Evolutionary conservation across 805 yeast species (phyloP), one percentile per base, ranked within the genome.

Genomic region (Jamesozyma gamospora): DNA sequence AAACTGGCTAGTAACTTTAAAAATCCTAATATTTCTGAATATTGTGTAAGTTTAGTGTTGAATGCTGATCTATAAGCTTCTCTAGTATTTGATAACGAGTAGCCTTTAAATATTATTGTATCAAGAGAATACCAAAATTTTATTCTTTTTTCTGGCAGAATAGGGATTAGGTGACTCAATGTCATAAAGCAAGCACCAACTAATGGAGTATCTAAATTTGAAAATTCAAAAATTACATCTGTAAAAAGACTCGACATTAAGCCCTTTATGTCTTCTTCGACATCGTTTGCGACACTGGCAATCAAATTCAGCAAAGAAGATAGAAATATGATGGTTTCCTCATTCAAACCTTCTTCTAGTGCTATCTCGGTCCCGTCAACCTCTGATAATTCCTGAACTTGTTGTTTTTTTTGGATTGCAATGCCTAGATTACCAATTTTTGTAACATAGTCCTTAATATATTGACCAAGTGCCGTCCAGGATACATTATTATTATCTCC

Each of bases 261-360:
- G 7, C 31, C 34, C 40, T 52, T 60, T 4, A 51, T 41, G 9
- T 49, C 51, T 30, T 49, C 53, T 14, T 58, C 49, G 14, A 57
- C 49, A 28, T 56, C 52, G 33, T 54, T 52, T 1, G 79, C 67
- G 24, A 77, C 74, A 38, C 72, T 70, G 8, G 72, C 66, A 2
- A 87, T 64, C 36, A 92, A 62, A 19, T 82, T 77, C 42, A 86
- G 65, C 48, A 83, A 77, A 0, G 95, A 82, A 0, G 88, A 72
- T 6, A 87, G 65, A 39, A 83, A 77, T 7, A 85, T 70, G 7
- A 84, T 63, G 0, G 88, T 81, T 55, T 87, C 96, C 47, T 85
- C 94, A 28, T 83, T 82, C 26, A 87, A 64, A 37, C 80, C 85
- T 10, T 71, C 69, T 27, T 69, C 71, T 35, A 69, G 57, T 2